These are phyloP conservation scores for Tetrapisispora arboricola DNA, from an alignment of 805 yeast genomes.

Conservation along the genomic window DNA sequence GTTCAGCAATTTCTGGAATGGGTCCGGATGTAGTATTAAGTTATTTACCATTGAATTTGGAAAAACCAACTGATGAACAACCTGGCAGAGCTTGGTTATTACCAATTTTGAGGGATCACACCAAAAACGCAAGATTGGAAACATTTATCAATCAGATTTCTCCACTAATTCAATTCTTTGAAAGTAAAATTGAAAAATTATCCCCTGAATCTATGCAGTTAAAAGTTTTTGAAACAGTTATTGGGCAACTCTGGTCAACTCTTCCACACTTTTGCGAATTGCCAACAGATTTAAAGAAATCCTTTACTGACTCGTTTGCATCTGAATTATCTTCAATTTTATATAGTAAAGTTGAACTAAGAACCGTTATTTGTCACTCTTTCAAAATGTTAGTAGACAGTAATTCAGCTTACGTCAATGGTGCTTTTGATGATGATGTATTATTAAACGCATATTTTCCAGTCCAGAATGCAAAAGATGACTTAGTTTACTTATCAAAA, in stretches of 20 bases:
- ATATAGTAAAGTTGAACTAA: slow-evolving; percentile 62
- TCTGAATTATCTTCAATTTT: slow-evolving; percentile 60
- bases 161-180: slow-evolving; percentile 54
- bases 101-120: slow-evolving; percentile 82
- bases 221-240: slow-evolving; percentile 73
- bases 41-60: slow-evolving; percentile 69
- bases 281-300: slow-evolving; percentile 56
- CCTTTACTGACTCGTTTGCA: slow-evolving; percentile 73
- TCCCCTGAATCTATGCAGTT: slow-evolving; percentile 52
- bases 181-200: slow-evolving; percentile 34
- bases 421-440: slow-evolving; percentile 45
- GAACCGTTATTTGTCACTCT: slow-evolving; percentile 78
- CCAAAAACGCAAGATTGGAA: slow-evolving; percentile 56
- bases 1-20: slow-evolving; percentile 64
- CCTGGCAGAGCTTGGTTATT: slow-evolving; percentile 95
- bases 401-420: slow-evolving; percentile 45
- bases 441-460: slow-evolving; percentile 56
- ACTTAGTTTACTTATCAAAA: slow-evolving; percentile 51
- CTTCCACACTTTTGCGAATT: slow-evolving; percentile 83
- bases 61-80: slow-evolving; percentile 38
- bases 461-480: slow-evolving; percentile 40
- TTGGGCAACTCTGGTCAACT: slow-evolving; percentile 88
- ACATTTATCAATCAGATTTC: slow-evolving; percentile 54
- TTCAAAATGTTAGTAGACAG: slow-evolving; percentile 70
- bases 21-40: slow-evolving; percentile 81